These are phyloP conservation scores for Pseudogymnoascus sp. DNA, from an alignment of 2,329 filamentous ascomycete genomes.

Conservation along the genomic window DNA sequence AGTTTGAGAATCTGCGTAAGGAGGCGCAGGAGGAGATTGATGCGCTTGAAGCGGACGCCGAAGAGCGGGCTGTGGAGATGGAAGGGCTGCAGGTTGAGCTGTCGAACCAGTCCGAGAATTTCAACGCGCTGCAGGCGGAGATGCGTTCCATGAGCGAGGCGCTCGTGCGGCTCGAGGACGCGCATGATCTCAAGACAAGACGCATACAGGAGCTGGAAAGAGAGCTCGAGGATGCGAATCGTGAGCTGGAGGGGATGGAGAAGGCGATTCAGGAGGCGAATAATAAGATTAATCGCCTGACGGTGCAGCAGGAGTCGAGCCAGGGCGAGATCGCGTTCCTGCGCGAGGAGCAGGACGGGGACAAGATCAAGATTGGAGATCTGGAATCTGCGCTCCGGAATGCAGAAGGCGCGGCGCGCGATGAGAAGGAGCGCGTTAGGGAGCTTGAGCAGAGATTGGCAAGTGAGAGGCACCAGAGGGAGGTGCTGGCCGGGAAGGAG, in stretches of 20 bases:
- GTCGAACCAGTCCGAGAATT: constrained; percentile 73
- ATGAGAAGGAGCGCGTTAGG: constrained; percentile 69
- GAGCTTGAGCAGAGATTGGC: constrained; percentile 69
- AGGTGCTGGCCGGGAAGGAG: constrained; percentile 78
- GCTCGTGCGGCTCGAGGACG: constrained; percentile 80
- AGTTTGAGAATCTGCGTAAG: constrained; percentile 53
- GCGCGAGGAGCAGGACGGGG: constrained; percentile 89
- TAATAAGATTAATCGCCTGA: constrained; percentile 77
- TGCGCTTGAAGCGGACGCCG: constrained; percentile 61
- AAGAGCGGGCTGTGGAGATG: constrained; percentile 64
- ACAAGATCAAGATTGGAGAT: constrained; percentile 97
- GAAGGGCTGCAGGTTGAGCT: constrained; percentile 65
- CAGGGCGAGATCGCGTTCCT: constrained; percentile 93
- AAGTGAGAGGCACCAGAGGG: constrained; percentile 76
- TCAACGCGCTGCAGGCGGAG: constrained; percentile 84
- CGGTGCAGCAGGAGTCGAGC: constrained; percentile 85
- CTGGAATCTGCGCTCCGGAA: constrained; percentile 76
- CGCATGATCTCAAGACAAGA: constrained; percentile 69
- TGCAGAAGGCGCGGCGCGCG: constrained; percentile 70
- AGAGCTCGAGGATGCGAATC: constrained; percentile 75
- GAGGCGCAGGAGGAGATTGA: constrained; percentile 63
- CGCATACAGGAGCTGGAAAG: constrained; percentile 77
- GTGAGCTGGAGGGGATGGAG: constrained; percentile 80
- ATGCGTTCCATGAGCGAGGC: constrained; percentile 88
- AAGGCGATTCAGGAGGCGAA: constrained; percentile 77